phyloP scores from a whole-genome alignment of 257 asterid species.

The Forsythia viridissima region DNA sequence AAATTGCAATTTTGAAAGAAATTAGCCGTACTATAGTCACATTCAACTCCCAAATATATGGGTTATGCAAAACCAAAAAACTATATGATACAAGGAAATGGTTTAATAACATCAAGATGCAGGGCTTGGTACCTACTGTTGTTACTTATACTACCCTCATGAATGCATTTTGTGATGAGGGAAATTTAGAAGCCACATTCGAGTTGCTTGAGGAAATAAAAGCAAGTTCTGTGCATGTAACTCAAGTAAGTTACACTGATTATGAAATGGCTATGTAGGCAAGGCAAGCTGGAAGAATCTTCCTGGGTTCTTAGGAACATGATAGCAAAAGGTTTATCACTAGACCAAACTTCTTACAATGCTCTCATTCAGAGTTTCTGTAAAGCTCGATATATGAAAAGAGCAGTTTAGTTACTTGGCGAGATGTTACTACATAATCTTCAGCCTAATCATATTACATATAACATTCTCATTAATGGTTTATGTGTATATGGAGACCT shows the following conservation, averaged over 20 bases:
- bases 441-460: constrained; percentile 49
- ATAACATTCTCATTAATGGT: no score
- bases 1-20: constrained; percentile 51
- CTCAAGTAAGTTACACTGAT: constrained; percentile 63
- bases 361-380: constrained; percentile 58
- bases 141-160: constrained; percentile 71
- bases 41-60: constrained; percentile 66
- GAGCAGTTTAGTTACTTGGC: constrained; percentile 44
- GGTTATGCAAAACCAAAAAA: constrained; percentile 58
- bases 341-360: constrained; percentile 66
- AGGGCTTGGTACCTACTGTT: constrained; percentile 56
- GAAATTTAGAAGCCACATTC: constrained; percentile 36
- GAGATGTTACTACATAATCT: constrained; percentile 51
- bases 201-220: constrained; percentile 60
- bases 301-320: constrained; percentile 41
- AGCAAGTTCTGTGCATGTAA: constrained; percentile 50
- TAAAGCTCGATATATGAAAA: constrained; percentile 39
- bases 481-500: constrained; percentile 57
- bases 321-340: constrained; percentile 51
- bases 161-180: constrained; percentile 62
- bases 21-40: constrained; percentile 63
- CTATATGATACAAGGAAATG: constrained; percentile 43
- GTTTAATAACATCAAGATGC: constrained; percentile 38
- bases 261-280: constrained; percentile 69
- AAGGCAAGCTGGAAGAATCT: constrained; percentile 54